These are phyloP conservation scores for Cryptococcus sp. DNA, from an alignment of 1,284 basidiomycete genomes.

Conservation along the genomic window DNA sequence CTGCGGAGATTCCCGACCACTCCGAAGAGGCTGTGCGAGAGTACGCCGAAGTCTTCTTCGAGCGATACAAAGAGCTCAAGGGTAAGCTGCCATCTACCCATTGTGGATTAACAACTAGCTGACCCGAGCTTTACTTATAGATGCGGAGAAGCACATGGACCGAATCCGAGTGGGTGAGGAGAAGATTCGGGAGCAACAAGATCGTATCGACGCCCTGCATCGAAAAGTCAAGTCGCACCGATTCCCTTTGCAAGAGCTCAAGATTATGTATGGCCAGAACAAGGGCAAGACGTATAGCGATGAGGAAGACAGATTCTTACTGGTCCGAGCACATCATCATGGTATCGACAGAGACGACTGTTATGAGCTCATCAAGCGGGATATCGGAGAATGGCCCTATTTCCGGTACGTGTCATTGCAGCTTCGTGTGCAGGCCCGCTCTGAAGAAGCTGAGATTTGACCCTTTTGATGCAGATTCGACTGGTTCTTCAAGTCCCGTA, in stretches of 20 bases:
- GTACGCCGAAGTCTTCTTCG: constrained; percentile 86
- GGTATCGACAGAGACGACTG: constrained; percentile 89
- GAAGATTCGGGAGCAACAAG: constrained; percentile 62
- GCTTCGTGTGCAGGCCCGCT: neutral
- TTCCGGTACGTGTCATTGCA: constrained; percentile 61
- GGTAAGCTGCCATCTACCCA: constrained; percentile 53
- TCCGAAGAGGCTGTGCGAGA: constrained; percentile 73
- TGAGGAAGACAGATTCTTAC: constrained; percentile 93
- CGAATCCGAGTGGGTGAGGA: constrained; percentile 81
- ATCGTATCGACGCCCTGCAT: constrained; percentile 82
- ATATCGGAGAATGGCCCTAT: constrained; percentile 93
- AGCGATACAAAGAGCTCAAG: constrained; percentile 82
- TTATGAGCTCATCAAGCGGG: constrained; percentile 93
- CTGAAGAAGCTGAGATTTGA: neutral
- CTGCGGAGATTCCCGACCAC: constrained; percentile 85
- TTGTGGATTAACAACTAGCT: neutral
- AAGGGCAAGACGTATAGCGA: constrained; percentile 96
- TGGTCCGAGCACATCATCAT: constrained; percentile 88
- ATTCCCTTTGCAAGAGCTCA: constrained; percentile 92
- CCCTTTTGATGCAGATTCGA: constrained; percentile 62
- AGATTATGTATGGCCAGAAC: constrained; percentile 89
- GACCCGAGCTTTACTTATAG: constrained; percentile 49
- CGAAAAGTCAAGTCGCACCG: constrained; percentile 78
- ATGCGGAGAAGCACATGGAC: constrained; percentile 76
- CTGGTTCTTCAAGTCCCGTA: constrained; percentile 98